Conservation (phyloP, 2,329 filamentous ascomycete genomes). For the Talaromyces marneffei region DNA sequence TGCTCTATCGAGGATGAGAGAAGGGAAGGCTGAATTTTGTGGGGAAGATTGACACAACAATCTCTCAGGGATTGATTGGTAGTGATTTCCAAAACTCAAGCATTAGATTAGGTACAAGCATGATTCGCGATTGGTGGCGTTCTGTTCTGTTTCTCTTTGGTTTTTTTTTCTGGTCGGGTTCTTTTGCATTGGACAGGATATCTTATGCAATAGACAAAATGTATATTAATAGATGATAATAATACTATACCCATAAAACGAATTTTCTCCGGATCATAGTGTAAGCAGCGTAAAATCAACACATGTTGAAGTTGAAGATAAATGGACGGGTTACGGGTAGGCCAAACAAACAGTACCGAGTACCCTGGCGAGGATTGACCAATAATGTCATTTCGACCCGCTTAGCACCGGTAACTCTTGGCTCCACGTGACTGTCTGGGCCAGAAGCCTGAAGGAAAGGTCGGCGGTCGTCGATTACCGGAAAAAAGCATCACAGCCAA, state of each 20-base stretch:
- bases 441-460: not conserved
- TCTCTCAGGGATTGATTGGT: not conserved
- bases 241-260: not conserved
- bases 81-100: not conserved
- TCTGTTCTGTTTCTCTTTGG: not conserved
- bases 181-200: not conserved
- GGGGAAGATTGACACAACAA: not conserved
- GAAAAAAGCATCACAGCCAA: not conserved
- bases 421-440: not conserved
- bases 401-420: not conserved
- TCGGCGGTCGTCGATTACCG: not conserved
- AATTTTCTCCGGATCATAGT: not conserved
- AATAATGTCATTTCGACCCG: not conserved
- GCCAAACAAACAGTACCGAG: constrained; percentile 16
- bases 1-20: not conserved
- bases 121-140: not conserved
- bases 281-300: not conserved
- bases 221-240: not conserved
- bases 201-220: not conserved
- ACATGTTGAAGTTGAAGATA: not conserved
- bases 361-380: not conserved
- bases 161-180: not conserved
- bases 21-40: not conserved
- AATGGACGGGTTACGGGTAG: constrained; percentile 18
- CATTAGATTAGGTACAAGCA: not conserved